Evolutionary conservation across 2,329 filamentous ascomycete species (phyloP), one percentile per base, ranked within the genome.

Genomic region (Akanthomyces uredinophilus): DNA sequence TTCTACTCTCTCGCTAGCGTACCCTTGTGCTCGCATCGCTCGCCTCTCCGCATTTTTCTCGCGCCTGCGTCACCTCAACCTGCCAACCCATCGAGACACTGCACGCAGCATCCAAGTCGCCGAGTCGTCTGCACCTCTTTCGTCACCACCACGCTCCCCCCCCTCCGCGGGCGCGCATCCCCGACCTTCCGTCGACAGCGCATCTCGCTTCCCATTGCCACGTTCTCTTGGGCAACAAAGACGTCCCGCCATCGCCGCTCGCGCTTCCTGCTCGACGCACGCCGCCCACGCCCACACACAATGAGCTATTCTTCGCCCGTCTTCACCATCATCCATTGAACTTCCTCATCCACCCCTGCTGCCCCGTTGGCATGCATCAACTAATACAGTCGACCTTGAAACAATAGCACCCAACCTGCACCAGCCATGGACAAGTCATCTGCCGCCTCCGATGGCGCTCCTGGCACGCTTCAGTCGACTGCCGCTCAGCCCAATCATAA

Each of bases 361-460:
- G 20, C 52, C 11, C 37, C 37, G 37, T 39, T 39, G 37, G 37
- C 37, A 39, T 73, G 72, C 70, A 73, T 69, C 62, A 65, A 68
- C 65, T 64, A 39, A 39, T 39, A 67, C 68, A 65, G 65, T 66
- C 68, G 67, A 64, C 68, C 65, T 67, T 69, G 67, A 63, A 67
- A 65, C 66, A 62, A 66, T 66, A 69, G 55, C 66, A 64, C 64
- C 32, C 49, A 27, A 57, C 46, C 46, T 24, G 43, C 62, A 71
- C 61, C 64, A 61, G 63, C 68, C 68, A 77, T 77, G 74, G 72
- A 75, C 68, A 74, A 70, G 67, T 69, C 72, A 64, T 68, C 72
- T 52, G 64, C 66, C 64, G 66, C 67, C 64, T 27, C 66, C 43
- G 70, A 72, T 62, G 70, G 67, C 64, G 55, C 66, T 55, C 64